phyloP scores from a whole-genome alignment of 192 early-diverging fungal species.

The Chytriomyces hyalinus region DNA sequence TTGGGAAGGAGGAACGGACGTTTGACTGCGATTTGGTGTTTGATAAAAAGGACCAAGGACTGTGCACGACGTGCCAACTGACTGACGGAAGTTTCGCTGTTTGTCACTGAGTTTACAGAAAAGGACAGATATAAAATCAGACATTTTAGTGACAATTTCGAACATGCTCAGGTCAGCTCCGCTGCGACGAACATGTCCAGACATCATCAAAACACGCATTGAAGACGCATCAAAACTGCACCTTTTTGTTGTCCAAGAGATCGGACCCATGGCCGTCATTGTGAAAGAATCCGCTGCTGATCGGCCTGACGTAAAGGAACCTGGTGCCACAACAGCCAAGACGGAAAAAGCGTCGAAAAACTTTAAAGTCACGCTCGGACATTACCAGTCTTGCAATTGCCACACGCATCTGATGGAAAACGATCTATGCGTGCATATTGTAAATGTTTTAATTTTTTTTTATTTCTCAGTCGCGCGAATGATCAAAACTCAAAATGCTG shows the following conservation, averaged over 20 bases:
- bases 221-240: conserved; percentile 42
- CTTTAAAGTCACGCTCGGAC: conserved; percentile 53
- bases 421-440: conserved; percentile 52
- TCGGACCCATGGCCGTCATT: conserved; percentile 57
- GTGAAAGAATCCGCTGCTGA: conserved; percentile 32
- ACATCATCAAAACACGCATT: conserved; percentile 36
- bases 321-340: background rate
- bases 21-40: no score
- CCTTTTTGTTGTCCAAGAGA: conserved; percentile 54
- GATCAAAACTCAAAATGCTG: background rate
- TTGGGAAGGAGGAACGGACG: background rate
- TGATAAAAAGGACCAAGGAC: no score
- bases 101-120: background rate
- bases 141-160: conserved; percentile 22
- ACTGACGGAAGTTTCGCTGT: no score
- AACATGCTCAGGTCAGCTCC: conserved; percentile 46
- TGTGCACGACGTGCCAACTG: background rate
- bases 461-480: conserved; percentile 22
- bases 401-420: conserved; percentile 30
- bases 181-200: conserved; percentile 47
- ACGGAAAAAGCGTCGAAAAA: background rate
- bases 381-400: conserved; percentile 48
- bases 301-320: background rate
- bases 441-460: conserved; percentile 18
- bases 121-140: no score